phyloP scores from a whole-genome alignment of 352 stramenopile species.

The Phytopythium litorale region DNA sequence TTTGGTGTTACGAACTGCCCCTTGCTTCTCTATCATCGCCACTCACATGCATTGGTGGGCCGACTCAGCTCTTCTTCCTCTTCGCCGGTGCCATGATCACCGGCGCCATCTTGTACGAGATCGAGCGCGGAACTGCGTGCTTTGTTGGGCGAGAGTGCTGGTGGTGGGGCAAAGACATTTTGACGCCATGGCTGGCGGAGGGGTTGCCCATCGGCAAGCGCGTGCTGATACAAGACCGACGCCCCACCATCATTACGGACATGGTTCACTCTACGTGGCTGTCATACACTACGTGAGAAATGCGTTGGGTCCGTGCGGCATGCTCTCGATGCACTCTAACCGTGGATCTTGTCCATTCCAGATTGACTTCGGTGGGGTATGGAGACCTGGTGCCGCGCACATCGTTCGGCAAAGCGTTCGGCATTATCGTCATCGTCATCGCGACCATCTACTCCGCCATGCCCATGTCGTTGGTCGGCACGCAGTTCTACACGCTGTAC shows the following conservation, averaged over 20 bases:
- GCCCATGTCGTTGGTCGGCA: conserved; percentile 68
- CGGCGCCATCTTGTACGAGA: conserved; percentile 65
- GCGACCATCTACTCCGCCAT: conserved; percentile 72
- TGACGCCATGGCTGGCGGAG: conserved; percentile 34
- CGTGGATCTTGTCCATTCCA: conserved; percentile 8
- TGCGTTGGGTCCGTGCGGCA: not conserved
- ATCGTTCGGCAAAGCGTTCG: conserved; percentile 58
- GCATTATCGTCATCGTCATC: conserved; percentile 58
- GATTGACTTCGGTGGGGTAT: conserved; percentile 69
- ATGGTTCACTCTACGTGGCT: conserved; percentile 75
- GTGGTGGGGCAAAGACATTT: conserved; percentile 55
- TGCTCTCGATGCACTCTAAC: not conserved
- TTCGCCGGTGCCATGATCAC: conserved; percentile 62
- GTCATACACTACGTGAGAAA: conserved; percentile 51
- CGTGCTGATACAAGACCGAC: conserved; percentile 56
- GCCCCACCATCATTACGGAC: conserved; percentile 44
- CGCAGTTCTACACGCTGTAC: conserved; percentile 70
- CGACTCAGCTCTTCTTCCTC: conserved; percentile 64
- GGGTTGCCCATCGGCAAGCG: conserved; percentile 51
- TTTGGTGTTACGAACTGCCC: not conserved
- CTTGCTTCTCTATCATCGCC: not conserved
- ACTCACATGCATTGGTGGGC: not conserved
- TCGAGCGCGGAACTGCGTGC: conserved; percentile 67
- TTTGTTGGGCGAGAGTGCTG: conserved; percentile 48
- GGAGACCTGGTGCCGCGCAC: conserved; percentile 65